Evolutionary conservation across 2,329 filamentous ascomycete species (phyloP), one percentile per base, ranked within the genome.

Genomic region (Colletotrichum sp.): DNA sequence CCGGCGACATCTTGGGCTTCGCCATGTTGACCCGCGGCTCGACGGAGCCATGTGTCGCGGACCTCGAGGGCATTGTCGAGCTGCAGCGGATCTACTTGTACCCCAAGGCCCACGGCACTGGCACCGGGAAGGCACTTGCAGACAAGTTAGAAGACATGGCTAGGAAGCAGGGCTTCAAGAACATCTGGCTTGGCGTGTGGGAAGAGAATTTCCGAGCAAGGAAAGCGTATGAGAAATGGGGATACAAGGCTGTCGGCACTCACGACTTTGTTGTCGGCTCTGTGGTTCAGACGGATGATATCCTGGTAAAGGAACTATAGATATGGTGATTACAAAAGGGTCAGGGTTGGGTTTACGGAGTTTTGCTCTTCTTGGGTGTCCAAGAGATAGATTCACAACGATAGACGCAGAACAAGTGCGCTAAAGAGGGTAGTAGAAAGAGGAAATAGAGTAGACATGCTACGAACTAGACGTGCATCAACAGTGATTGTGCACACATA

Each of bases 111-210:
- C 86, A 88, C 55, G 87, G 87, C 0, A 77, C 72, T 13, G 87
- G 87, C 0, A 79, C 88, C 2, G 88, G 84, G 6, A 84, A 79
- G 66, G 76, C 79, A 34, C 78, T 87, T n/a, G 81, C 80, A 57
- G 73, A 69, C 12, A 76, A 66, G 18, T 74, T 83, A 13, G 84
- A 85, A 76, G 77, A 71, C 2, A 79, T 86, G 75, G 86, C 87
- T 2, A 79, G 80, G 62, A 77, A 82, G 6, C 80, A 84, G 32
- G 86, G 84, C 0, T 87, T 84, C 36, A 80, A 78, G 65, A 80
- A 84, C 30, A 80, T 89, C 21, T 89, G 87, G 87, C 78, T 89
- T 12, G 87, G 87, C 0, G 87, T 89, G 12, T 89, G 87, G 87
- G 85, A 89, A 67, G 85, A 88, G 76, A 89, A 88, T 68, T 44